A percentile compares a stretch with the other conserved stretches of the same genome.
These are phyloP conservation scores for Dictyostelium firmibasis DNA, from an alignment of 78 protist species.

Conservation along the genomic window DNA sequence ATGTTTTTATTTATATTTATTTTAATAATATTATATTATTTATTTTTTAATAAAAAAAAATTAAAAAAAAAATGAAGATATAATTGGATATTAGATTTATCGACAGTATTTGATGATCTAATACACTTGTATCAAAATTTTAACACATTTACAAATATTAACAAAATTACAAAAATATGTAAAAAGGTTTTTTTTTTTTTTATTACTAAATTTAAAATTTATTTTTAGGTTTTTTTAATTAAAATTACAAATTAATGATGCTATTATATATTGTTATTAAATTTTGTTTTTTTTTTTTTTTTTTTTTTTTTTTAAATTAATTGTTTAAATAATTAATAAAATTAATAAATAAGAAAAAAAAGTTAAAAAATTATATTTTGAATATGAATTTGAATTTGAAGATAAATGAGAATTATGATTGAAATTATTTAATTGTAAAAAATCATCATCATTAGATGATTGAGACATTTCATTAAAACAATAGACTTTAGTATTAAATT, in stretches of 20 bases:
- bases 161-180: background rate
- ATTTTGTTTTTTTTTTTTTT: background rate
- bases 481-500: background rate
- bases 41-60: too few relatives aligned
- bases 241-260: background rate
- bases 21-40: too few relatives aligned
- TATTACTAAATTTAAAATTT: background rate
- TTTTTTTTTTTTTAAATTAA: background rate
- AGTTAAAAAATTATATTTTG: background rate
- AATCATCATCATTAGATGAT: background rate
- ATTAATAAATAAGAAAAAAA: background rate
- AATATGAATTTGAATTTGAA: background rate
- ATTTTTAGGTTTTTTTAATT: background rate
- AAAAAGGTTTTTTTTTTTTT: background rate
- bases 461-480: background rate
- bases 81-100: too few relatives aligned
- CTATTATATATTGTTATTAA: too few relatives aligned
- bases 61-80: too few relatives aligned
- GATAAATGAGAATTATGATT: background rate
- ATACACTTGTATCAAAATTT: background rate
- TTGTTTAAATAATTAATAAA: background rate
- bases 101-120: background rate
- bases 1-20: too few relatives aligned
- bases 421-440: background rate
- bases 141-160: too few relatives aligned